phyloP scores from a whole-genome alignment of 2,329 filamentous ascomycete species.

The Sporothrix pseudoabietina region DNA sequence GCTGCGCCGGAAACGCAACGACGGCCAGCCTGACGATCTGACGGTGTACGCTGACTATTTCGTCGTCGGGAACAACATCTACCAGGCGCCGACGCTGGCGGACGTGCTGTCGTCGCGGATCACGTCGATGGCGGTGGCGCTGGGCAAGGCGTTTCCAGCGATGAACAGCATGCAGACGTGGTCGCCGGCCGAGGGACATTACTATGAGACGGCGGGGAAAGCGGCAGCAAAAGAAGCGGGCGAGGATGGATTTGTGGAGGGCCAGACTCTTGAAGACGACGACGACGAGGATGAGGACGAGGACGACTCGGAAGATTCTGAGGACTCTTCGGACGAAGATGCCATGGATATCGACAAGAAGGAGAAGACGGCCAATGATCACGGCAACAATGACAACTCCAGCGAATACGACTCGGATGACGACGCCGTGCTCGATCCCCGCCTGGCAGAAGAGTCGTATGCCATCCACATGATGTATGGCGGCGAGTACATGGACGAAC shows the following conservation, averaged over 20 bases:
- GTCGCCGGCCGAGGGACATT: constrained; percentile 57
- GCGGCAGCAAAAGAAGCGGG: background rate
- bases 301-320: constrained; percentile 17
- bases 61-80: constrained; percentile 66
- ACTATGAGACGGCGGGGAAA: constrained; percentile 49
- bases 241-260: background rate
- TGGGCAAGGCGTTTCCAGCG: constrained; percentile 56
- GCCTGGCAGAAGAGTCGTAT: constrained; percentile 60
- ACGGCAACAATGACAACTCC: constrained; percentile 31
- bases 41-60: constrained; percentile 64
- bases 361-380: no score
- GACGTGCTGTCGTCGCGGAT: constrained; percentile 63
- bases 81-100: constrained; percentile 64
- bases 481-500: constrained; percentile 68
- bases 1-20: constrained; percentile 59
- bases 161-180: constrained; percentile 56
- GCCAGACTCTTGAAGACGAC: constrained; percentile 18
- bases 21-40: constrained; percentile 53
- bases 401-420: constrained; percentile 39
- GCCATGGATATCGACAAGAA: constrained; percentile 7
- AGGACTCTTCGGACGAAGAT: constrained; percentile 20
- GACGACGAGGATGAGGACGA: constrained; percentile 27
- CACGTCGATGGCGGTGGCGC: constrained; percentile 57
- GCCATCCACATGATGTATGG: constrained; percentile 60
- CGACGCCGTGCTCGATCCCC: constrained; percentile 47